Evolutionary conservation across 2,329 filamentous ascomycete genomes (phyloP).

Genomic region (Pseudogymnoascus sp.): DNA sequence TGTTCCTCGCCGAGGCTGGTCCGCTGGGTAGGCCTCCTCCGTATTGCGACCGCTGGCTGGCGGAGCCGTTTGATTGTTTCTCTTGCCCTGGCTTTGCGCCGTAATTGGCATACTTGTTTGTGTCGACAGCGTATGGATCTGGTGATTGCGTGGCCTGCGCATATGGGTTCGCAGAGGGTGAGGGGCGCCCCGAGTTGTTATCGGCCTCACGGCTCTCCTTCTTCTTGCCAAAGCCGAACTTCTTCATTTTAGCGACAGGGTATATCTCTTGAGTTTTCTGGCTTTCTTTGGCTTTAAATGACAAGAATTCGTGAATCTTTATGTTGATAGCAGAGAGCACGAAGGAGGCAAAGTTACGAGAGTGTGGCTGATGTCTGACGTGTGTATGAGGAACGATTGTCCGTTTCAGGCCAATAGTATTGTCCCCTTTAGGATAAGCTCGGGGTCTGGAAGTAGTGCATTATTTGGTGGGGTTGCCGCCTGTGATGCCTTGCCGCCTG

Average conservation of each 20-base stretch:
- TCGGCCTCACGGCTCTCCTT: conserved; percentile 37
- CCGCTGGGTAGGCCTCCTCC: conserved; percentile 32
- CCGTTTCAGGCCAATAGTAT: neutral
- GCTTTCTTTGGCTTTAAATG: neutral
- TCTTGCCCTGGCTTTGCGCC: conserved; percentile 39
- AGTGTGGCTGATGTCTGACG: conserved; percentile 9
- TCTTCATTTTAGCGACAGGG: conserved; percentile 41
- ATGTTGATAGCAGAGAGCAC: neutral
- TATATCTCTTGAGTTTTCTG: neutral
- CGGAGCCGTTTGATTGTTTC: conserved; percentile 6
- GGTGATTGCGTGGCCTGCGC: conserved; percentile 30
- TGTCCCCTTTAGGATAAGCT: neutral
- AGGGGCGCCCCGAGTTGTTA: conserved; percentile 40
- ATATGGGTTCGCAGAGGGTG: conserved; percentile 37
- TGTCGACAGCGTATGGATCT: conserved; percentile 53
- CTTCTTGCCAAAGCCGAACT: conserved; percentile 53
- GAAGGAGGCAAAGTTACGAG: neutral
- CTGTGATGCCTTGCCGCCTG: neutral
- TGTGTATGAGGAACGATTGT: conserved; percentile 2
- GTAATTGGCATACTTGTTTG: conserved; percentile 48
- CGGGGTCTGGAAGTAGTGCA: conserved; percentile 6
- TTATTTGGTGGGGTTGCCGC: conserved; percentile 8
- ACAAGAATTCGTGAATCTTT: neutral
- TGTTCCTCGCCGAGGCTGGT: conserved; percentile 27
- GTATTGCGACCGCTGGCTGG: conserved; percentile 12